Conservation (phyloP, 768 basidiomycete species). For the Lactarius evosmus region DNA sequence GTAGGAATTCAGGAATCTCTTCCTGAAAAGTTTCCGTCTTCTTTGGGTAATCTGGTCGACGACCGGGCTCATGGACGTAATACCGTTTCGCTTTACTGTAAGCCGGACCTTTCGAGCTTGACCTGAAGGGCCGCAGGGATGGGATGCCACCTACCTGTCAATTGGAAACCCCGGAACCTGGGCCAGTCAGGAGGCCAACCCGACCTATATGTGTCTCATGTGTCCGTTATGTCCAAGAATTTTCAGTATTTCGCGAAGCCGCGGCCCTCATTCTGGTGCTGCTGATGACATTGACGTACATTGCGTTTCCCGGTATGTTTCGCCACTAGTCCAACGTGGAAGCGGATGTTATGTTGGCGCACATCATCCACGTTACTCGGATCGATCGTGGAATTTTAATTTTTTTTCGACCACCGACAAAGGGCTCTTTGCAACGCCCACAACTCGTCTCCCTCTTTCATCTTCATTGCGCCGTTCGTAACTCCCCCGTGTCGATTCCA, state of each 20-base stretch:
- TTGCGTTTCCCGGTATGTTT: too few relatives aligned
- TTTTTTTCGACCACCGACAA: not conserved
- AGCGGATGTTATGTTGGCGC: not conserved
- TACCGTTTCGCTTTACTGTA: conserved; percentile 30
- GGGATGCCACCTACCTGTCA: conserved; percentile 39
- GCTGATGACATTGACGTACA: too few relatives aligned
- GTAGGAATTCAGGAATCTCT: conserved; percentile 30
- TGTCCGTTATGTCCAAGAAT: too few relatives aligned
- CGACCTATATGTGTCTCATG: too few relatives aligned
- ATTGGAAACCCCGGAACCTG: conserved; percentile 43
- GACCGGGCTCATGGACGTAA: conserved; percentile 35
- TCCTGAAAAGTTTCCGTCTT: conserved; percentile 36
- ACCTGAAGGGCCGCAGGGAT: conserved; percentile 33
- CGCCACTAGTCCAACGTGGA: too few relatives aligned
- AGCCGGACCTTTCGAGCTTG: conserved; percentile 24
- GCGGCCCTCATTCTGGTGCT: too few relatives aligned
- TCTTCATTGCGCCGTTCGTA: not conserved
- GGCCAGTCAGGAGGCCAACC: conserved; percentile 37
- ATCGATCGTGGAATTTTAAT: not conserved
- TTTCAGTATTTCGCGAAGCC: conserved; percentile 39
- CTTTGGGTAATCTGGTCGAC: conserved; percentile 36
- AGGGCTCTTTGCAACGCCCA: not conserved
- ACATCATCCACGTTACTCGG: not conserved
- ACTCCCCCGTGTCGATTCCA: not conserved
- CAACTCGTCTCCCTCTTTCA: not conserved